Evolutionary conservation across 371 early-diverging fungal genomes (phyloP), one percentile per base, ranked within the genome.

Genomic region (Phascolomyces articulosus): DNA sequence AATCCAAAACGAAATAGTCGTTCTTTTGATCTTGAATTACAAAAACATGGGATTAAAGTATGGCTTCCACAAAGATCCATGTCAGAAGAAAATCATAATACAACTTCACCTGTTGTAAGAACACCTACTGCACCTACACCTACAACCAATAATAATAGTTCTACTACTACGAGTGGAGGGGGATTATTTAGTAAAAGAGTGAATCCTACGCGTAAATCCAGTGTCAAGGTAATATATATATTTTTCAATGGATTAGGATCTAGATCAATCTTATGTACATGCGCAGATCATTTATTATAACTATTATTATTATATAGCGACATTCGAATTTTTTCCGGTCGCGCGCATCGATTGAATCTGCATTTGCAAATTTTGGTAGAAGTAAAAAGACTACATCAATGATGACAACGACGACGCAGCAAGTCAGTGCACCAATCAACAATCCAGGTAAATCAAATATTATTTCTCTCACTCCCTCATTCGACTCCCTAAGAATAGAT

Each of bases 281-380:
- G n/a, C n/a, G n/a, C n/a, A n/a, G n/a, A n/a, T n/a, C n/a, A n/a
- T n/a, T n/a, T n/a, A n/a, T n/a, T n/a, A n/a, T 23, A 20, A 4
- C 6, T 4, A 58, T 28, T 16, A 15, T 49, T 31, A 54, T 28
- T 29, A 21, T n/a, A 64, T 44, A 70, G 53, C 71, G 72, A 48
- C 63, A 69, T n/a, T 71, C 74, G 27, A 71, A 72, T 58, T 77
- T 77, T 60, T 70, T 74, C 4, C 66, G 64, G 29, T 72, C 71
- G 53, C 67, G 71, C 23, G 66, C 59, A 31, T 65, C 66, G 58
- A 66, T 66, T 38, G 62, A 60, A 72, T 57, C 78, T 40, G 48
- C 77, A 41, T 64, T 70, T n/a, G 69, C 72, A 58, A 74, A 65
- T 57, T 56, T 77, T 24, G 66, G 74, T 24, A 64, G 69, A 47